Evolutionary conservation across 495 filamentous ascomycete species (phyloP), one percentile per base, ranked within the genome.

Genomic region (Pyrenula massariospora): DNA sequence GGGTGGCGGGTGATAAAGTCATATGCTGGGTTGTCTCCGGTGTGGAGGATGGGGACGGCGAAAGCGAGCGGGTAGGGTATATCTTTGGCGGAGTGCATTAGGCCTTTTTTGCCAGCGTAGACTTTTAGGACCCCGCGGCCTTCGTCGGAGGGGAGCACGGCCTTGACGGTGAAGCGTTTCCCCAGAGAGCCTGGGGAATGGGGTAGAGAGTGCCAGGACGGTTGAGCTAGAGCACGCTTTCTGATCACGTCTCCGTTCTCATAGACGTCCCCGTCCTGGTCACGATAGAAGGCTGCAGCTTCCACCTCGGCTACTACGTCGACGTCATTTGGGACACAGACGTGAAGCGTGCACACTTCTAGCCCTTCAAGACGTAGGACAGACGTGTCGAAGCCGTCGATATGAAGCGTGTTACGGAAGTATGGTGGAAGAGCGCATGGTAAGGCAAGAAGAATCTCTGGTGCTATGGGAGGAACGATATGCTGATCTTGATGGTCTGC

Each of bases 221-320:
- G 86, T 66, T 98, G 93, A 1, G 89, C 84, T 1, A 97, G 77
- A 1, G 91, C 91, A 20, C 85, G 85, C 65, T 95, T 96, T 68
- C 80, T 85, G 1, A 60, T 65, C 21, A 93, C 76, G 25, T 96
- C 93, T 48, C 93, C 93, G 51, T 84, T 96, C 64, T 97, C 93
- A 68, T 95, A 97, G 62, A 83, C 78, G 67, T 97, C 93, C 8
- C 93, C 93, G 65, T 96, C 91, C 2, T 79, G 77, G 70, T 97
- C 93, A 22, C 84, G 74, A 8, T 85, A 81, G 65, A 87, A 95
- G 1, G 82, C 83, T 19, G 84, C 81, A 0, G 88, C 84, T 72
- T 96, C 91, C 1, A 96, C 86, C 68, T 92, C 91, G n/a, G 93
- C 94, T 2, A 89, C 85, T 53, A 90, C 88, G 68, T 99, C 93